These are phyloP conservation scores for Hanseniaspora mollemarum DNA, from an alignment of 805 yeast genomes.

Conservation along the genomic window DNA sequence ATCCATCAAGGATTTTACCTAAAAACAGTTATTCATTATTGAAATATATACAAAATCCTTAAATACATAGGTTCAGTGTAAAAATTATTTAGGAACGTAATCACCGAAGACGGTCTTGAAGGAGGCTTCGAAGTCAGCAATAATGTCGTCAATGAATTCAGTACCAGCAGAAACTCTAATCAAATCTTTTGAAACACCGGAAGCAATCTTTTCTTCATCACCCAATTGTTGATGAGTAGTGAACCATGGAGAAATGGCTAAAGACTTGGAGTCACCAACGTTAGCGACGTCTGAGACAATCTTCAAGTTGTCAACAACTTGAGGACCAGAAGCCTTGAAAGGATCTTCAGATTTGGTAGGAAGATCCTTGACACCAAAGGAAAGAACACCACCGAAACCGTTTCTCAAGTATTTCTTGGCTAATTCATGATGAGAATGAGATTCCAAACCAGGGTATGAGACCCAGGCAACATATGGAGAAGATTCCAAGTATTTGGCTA, in stretches of 20 bases:
- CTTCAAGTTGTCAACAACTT: constrained; percentile 71
- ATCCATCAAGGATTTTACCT: background rate
- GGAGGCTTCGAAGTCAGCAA: constrained; percentile 79
- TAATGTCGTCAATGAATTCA: constrained; percentile 82
- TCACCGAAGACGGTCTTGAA: constrained; percentile 48
- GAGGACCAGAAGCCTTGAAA: constrained; percentile 67
- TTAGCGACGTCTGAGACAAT: constrained; percentile 88
- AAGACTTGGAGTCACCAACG: constrained; percentile 92
- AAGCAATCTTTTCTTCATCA: constrained; percentile 64
- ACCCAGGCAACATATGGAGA: constrained; percentile 77
- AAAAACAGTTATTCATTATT: background rate
- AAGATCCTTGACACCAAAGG: constrained; percentile 74
- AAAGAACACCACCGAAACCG: constrained; percentile 79
- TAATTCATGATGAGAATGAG: constrained; percentile 63
- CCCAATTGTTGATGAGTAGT: constrained; percentile 89
- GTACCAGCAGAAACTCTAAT: constrained; percentile 85
- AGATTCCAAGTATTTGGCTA: constrained; percentile 65
- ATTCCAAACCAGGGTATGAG: constrained; percentile 78
- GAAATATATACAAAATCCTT: background rate
- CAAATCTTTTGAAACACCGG: constrained; percentile 83
- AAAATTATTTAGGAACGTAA: constrained; percentile 11
- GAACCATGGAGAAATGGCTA: constrained; percentile 90
- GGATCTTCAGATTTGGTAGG: constrained; percentile 33
- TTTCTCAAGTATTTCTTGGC: constrained; percentile 72
- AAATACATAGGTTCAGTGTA: no score